A percentile compares a stretch with the other conserved stretches of the same genome.
Conservation (phyloP, 257 asterid genomes). For the Gentiana straminea region DNA sequence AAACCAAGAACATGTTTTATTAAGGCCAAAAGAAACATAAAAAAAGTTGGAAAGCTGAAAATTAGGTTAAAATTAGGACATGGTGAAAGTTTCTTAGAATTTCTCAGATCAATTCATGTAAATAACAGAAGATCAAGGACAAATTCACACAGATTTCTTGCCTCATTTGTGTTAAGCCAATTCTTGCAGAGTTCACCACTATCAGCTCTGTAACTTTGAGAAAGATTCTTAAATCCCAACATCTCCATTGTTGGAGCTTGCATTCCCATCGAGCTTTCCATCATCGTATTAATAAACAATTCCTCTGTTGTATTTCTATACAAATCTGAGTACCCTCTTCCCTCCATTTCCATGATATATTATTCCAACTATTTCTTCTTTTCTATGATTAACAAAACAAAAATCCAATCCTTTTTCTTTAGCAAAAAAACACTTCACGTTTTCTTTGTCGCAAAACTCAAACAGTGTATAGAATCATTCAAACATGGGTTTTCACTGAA, state of each 20-base stretch:
- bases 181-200: conserved; percentile 81
- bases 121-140: neutral
- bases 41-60: too few species aligned
- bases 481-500: neutral
- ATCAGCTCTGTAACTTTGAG: conserved; percentile 50
- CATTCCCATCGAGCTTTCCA: conserved; percentile 69
- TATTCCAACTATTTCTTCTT: conserved; percentile 6
- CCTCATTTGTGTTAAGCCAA: conserved; percentile 85
- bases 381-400: neutral
- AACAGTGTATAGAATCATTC: too few species aligned
- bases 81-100: neutral
- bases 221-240: conserved; percentile 66
- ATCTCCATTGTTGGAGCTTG: conserved; percentile 79
- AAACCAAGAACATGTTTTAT: conserved; percentile 9
- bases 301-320: conserved; percentile 76
- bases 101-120: neutral
- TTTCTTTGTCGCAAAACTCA: neutral
- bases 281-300: conserved; percentile 59
- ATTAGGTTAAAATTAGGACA: too few species aligned
- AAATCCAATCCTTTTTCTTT: neutral
- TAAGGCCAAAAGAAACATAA: too few species aligned
- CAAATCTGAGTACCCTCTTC: conserved; percentile 49
- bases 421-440: neutral
- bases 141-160: conserved; percentile 18
- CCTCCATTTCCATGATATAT: conserved; percentile 44